A percentile compares a stretch with the other conserved stretches of the same genome.
Conservation (phyloP, 2,329 filamentous ascomycete genomes). For the Camptophora hylomeconis region DNA sequence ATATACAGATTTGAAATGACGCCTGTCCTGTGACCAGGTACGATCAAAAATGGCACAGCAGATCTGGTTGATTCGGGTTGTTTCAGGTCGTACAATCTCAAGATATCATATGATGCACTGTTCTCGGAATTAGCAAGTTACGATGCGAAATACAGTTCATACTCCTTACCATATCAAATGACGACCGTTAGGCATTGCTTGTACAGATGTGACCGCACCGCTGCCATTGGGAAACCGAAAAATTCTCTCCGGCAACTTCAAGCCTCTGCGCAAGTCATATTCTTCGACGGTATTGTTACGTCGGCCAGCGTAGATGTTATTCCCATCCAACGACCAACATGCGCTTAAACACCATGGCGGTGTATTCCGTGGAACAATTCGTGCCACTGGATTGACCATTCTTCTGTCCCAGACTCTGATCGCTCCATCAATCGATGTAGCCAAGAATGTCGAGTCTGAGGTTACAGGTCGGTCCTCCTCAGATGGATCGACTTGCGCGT, state of each 20-base stretch:
- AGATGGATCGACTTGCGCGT: conserved; percentile 20
- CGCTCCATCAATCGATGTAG: conserved; percentile 45
- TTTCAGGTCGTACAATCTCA: conserved; percentile 79
- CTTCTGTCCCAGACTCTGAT: conserved; percentile 43
- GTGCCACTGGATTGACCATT: conserved; percentile 61
- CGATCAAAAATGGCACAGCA: conserved; percentile 85
- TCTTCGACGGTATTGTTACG: conserved; percentile 91
- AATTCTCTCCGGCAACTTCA: conserved; percentile 60
- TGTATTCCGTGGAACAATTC: conserved; percentile 60
- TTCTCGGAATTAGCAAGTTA: conserved; percentile 25
- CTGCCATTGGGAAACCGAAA: conserved; percentile 84
- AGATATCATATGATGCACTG: conserved; percentile 85
- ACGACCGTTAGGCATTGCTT: conserved; percentile 81
- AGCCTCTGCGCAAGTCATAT: conserved; percentile 70
- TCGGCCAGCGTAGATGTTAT: conserved; percentile 84
- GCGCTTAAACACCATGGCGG: conserved; percentile 97
- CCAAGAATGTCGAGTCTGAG: conserved; percentile 71
- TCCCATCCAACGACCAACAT: conserved; percentile 92
- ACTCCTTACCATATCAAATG: conserved; percentile 77
- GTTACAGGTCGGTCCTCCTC: conserved; percentile 36
- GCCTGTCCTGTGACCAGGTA: conserved; percentile 79
- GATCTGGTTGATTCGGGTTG: conserved; percentile 55
- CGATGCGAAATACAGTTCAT: neutral
- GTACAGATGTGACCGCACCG: conserved; percentile 75
- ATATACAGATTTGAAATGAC: conserved; percentile 78